Evolutionary conservation across 371 early-diverging fungal species (phyloP).

Genomic region (Fennellomyces sp.): DNA sequence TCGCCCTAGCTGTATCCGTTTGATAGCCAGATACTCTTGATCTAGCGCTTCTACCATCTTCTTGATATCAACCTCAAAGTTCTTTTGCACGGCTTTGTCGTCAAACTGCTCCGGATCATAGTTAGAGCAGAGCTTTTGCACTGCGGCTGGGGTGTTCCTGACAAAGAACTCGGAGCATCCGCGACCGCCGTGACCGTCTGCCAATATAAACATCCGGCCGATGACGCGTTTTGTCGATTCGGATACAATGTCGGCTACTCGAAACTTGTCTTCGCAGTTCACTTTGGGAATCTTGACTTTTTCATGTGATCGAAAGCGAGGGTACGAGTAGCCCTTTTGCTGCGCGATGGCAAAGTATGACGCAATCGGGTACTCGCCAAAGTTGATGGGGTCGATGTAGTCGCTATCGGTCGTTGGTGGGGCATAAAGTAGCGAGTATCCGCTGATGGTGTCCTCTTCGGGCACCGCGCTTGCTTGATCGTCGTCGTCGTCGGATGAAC

Average conservation of each 20-base stretch:
- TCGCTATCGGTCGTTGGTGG: conserved; percentile 32
- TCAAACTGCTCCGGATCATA: conserved; percentile 45
- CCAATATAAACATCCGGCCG: conserved; percentile 61
- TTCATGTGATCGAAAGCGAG: conserved; percentile 60
- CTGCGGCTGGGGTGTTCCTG: conserved; percentile 50
- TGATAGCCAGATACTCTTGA: conserved; percentile 57
- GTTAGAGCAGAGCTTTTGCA: conserved; percentile 51
- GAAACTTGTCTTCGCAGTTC: conserved; percentile 66
- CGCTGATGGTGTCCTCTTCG: conserved; percentile 47
- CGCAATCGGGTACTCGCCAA: conserved; percentile 46
- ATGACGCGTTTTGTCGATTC: conserved; percentile 21
- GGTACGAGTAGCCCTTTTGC: conserved; percentile 68
- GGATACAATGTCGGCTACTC: conserved; percentile 52
- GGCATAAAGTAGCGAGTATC: conserved; percentile 42
- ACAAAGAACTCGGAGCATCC: conserved; percentile 69
- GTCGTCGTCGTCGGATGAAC: conserved; percentile 30
- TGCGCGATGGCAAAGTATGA: conserved; percentile 63
- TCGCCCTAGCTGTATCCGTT: conserved; percentile 37
- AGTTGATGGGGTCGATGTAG: conserved; percentile 42
- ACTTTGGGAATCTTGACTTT: conserved; percentile 60
- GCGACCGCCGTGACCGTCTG: conserved; percentile 71
- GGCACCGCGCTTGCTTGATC: conserved; percentile 4
- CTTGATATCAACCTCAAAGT: conserved; percentile 52
- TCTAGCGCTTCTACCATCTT: conserved; percentile 54
- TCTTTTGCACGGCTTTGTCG: conserved; percentile 37